Conservation (phyloP, 805 yeast species). For the Hanseniaspora lindneri region DNA sequence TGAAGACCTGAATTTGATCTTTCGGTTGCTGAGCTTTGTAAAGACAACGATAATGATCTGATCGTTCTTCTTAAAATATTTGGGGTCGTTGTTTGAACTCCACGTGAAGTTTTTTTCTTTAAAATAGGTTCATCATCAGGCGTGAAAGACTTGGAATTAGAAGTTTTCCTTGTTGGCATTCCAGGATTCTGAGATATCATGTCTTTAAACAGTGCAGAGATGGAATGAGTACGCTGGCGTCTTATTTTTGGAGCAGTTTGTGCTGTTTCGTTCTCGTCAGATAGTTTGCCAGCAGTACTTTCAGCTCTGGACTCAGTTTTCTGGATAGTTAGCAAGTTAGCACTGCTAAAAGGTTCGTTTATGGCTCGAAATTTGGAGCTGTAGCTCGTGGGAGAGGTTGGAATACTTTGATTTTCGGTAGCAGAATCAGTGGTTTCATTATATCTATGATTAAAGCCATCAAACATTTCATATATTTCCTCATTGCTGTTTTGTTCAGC, state of each 20-base stretch:
- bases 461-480: too few species aligned
- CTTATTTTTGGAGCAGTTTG: background rate
- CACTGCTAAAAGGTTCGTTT: too few species aligned
- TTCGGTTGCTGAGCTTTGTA: background rate
- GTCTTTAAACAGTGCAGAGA: background rate
- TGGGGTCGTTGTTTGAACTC: background rate
- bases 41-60: slow-evolving; percentile 7
- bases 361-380: too few species aligned
- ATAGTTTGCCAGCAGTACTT: too few species aligned
- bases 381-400: too few species aligned
- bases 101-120: background rate
- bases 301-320: too few species aligned
- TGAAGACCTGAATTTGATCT: background rate
- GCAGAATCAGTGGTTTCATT: too few species aligned
- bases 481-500: too few species aligned
- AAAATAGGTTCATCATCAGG: background rate
- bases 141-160: background rate
- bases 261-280: background rate
- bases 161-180: background rate
- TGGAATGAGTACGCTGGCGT: too few species aligned
- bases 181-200: background rate
- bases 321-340: too few species aligned
- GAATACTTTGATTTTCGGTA: too few species aligned
- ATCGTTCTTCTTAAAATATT: slow-evolving; percentile 8
- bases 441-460: too few species aligned